These are phyloP conservation scores for Metarhizium humberi DNA, from an alignment of 2,329 filamentous ascomycete genomes.

Conservation along the genomic window DNA sequence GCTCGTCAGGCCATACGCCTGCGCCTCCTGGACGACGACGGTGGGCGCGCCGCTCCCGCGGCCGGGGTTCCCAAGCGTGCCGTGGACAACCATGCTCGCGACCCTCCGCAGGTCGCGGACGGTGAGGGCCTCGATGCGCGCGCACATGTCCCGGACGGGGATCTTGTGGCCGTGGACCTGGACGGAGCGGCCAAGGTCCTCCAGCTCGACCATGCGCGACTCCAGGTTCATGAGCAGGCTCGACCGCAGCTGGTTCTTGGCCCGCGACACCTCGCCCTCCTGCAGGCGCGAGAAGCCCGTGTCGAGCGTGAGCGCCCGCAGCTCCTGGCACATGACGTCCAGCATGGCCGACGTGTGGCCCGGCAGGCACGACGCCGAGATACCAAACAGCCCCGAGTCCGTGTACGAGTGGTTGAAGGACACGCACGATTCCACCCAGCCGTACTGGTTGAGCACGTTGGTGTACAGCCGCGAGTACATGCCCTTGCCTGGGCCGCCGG, in stretches of 20 bases:
- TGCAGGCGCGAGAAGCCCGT: constrained; percentile 65
- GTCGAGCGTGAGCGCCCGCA: constrained; percentile 68
- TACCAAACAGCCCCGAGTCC: constrained; percentile 90
- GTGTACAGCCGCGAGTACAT: constrained; percentile 99
- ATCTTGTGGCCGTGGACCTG: constrained; percentile 95
- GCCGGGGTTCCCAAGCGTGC: constrained; percentile 65
- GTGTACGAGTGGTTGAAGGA: constrained; percentile 98
- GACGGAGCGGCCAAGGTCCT: constrained; percentile 89
- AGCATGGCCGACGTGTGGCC: constrained; percentile 74
- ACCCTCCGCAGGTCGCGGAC: constrained; percentile 75
- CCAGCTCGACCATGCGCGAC: constrained; percentile 91
- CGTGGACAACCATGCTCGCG: constrained; percentile 68
- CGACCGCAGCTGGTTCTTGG: constrained; percentile 92
- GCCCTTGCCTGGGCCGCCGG: constrained; percentile 92
- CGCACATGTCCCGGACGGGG: constrained; percentile 87
- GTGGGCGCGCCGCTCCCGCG: constrained; percentile 80
- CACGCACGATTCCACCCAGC: constrained; percentile 92
- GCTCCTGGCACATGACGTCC: constrained; percentile 88
- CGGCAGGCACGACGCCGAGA: constrained; percentile 77
- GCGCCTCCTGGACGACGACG: constrained; percentile 87
- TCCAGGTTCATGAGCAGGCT: constrained; percentile 96
- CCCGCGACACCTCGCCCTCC: constrained; percentile 71
- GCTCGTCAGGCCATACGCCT: constrained; percentile 58
- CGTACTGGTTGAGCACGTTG: constrained; percentile 94
- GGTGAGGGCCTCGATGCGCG: constrained; percentile 72